Evolutionary conservation across 441 rosid genomes (phyloP).

Genomic region (Manihot esculenta): DNA sequence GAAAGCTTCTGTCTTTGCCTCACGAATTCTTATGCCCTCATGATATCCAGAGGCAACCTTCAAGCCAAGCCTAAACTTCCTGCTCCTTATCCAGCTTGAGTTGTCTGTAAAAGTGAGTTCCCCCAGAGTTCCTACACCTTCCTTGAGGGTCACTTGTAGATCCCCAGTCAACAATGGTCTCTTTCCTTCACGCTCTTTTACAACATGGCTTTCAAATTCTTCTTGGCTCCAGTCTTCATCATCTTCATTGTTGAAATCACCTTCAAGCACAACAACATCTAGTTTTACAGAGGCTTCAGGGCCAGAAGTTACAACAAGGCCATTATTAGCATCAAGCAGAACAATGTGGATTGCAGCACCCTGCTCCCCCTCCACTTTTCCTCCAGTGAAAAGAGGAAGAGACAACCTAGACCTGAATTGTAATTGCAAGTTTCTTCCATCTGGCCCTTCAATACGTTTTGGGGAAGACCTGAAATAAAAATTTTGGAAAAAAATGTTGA

Average conservation of each 20-base stretch:
- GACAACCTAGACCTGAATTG: conserved; percentile 84
- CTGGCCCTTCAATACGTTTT: conserved; percentile 83
- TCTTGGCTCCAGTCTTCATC: conserved; percentile 95
- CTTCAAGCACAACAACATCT: conserved; percentile 92
- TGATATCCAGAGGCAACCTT: conserved; percentile 68
- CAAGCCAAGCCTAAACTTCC: conserved; percentile 96
- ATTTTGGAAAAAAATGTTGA: background rate
- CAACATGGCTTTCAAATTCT: conserved; percentile 91
- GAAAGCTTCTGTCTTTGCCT: conserved; percentile 98
- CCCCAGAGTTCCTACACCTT: conserved; percentile 95
- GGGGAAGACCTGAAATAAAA: conserved; percentile 65
- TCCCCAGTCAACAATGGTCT: conserved; percentile 93
- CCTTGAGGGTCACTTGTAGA: conserved; percentile 82
- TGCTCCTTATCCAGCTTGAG: conserved; percentile 98
- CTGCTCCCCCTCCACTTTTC: conserved; percentile 98
- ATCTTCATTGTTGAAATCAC: conserved; percentile 89
- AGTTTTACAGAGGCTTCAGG: conserved; percentile 76
- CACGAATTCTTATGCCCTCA: conserved; percentile 78
- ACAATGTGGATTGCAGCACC: conserved; percentile 96
- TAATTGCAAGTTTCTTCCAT: conserved; percentile 72
- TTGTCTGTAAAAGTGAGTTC: conserved; percentile 94
- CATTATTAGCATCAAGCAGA: conserved; percentile 65
- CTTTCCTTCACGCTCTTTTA: conserved; percentile 98
- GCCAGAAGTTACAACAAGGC: conserved; percentile 71
- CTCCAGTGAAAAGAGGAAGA: conserved; percentile 97